phyloP scores from a whole-genome alignment of 2,329 filamentous ascomycete species.

The Trichoderma sp. region DNA sequence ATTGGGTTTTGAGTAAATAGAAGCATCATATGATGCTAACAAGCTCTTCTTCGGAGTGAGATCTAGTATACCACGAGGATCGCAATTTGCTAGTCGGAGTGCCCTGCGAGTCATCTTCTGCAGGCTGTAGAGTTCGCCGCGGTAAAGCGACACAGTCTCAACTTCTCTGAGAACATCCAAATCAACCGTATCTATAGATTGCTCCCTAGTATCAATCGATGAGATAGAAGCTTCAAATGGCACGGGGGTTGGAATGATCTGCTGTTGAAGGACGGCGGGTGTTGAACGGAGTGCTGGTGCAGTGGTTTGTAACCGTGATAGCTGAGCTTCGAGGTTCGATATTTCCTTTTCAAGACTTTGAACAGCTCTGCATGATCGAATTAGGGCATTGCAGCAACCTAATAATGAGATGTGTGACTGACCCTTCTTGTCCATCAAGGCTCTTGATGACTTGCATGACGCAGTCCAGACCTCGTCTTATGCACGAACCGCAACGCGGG shows the following conservation, averaged over 20 bases:
- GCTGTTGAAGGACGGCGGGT: background rate
- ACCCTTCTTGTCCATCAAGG: slow-evolving; percentile 8
- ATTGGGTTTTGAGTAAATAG: background rate
- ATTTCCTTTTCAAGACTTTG: slow-evolving; percentile 11
- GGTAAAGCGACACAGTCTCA: background rate
- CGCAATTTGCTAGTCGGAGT: background rate
- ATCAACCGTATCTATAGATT: background rate
- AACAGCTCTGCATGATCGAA: background rate
- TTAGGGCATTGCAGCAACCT: background rate
- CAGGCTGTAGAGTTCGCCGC: background rate
- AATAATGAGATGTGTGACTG: background rate
- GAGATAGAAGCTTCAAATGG: background rate
- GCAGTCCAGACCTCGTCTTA: slow-evolving; percentile 9
- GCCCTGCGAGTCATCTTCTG: background rate
- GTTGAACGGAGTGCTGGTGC: background rate
- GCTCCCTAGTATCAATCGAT: background rate
- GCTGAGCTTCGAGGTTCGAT: slow-evolving; percentile 2
- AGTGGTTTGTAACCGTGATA: slow-evolving; percentile 2
- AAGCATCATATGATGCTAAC: background rate
- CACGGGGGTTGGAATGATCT: background rate
- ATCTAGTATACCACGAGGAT: background rate
- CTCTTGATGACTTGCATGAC: slow-evolving; percentile 13
- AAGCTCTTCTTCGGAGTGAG: background rate
- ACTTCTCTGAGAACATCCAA: background rate
- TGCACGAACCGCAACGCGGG: slow-evolving; percentile 13